phyloP scores from a whole-genome alignment of 176 grass and related monocot genomes.

The Musa acuminata region DNA sequence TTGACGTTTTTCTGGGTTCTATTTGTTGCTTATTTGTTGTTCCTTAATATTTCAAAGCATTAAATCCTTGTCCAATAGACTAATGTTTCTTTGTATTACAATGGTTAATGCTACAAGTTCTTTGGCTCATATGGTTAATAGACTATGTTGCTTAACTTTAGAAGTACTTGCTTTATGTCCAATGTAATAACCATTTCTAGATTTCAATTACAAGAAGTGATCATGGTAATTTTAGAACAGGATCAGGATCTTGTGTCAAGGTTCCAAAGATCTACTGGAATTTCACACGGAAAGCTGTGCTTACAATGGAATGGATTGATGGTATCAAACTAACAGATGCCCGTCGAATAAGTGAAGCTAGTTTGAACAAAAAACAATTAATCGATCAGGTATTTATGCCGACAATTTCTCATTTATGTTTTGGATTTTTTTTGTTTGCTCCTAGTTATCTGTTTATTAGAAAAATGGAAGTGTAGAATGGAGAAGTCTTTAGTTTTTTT shows the following conservation, averaged over 20 bases:
- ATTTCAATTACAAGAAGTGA: slow-evolving; percentile 27
- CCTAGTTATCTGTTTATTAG: neutral
- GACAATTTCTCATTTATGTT: neutral
- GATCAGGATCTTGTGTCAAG: slow-evolving; percentile 34
- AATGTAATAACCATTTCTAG: slow-evolving; percentile 17
- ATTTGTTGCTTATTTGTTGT: neutral
- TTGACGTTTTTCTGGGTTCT: neutral
- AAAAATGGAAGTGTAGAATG: neutral
- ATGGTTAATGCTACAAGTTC: too few species aligned
- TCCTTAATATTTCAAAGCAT: neutral
- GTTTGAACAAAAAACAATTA: slow-evolving; percentile 63
- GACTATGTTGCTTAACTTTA: neutral
- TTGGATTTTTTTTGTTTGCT: neutral
- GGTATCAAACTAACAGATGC: slow-evolving; percentile 86
- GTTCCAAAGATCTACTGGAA: slow-evolving; percentile 91
- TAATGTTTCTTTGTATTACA: too few species aligned
- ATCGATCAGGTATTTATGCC: slow-evolving; percentile 62
- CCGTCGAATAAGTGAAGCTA: slow-evolving; percentile 54
- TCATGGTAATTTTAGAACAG: slow-evolving; percentile 28
- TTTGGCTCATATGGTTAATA: too few species aligned
- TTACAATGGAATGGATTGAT: slow-evolving; percentile 96
- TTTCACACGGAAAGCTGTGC: slow-evolving; percentile 64
- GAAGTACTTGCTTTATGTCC: neutral
- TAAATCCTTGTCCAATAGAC: too few species aligned
- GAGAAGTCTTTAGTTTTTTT: neutral